Conservation (phyloP, 768 basidiomycete genomes). For the Hypsizygus marmoreus region DNA sequence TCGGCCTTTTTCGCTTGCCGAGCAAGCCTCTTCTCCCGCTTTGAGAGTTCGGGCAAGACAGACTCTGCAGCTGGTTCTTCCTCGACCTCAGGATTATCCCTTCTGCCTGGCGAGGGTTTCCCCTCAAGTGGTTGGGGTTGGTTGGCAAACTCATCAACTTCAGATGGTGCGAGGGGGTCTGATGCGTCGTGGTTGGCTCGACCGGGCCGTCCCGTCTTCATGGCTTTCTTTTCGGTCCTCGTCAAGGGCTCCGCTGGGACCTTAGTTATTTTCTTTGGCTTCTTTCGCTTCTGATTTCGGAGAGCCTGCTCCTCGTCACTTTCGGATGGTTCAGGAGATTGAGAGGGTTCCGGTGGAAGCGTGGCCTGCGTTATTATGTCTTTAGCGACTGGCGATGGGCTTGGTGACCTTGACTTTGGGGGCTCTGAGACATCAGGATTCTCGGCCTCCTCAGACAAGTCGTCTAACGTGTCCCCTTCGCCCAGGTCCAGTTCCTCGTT, state of each 20-base stretch:
- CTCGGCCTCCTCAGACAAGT: conserved; percentile 1
- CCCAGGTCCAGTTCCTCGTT: conserved; percentile 58
- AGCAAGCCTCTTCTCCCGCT: conserved; percentile 80
- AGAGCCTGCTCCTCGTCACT: conserved; percentile 5
- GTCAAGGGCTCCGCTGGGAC: conserved; percentile 11
- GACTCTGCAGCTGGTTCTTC: conserved; percentile 2
- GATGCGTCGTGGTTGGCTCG: no score
- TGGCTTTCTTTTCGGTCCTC: conserved; percentile 18
- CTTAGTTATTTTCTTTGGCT: conserved; percentile 3
- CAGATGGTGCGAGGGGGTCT: no score
- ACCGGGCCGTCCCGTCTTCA: conserved; percentile 10
- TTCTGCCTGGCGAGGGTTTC: no score
- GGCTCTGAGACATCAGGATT: background rate
- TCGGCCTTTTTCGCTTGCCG: conserved; percentile 74
- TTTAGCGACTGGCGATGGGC: conserved; percentile 4
- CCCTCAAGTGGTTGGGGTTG: no score
- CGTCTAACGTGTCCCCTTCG: conserved; percentile 13
- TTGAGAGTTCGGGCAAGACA: conserved; percentile 42
- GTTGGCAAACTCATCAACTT: no score
- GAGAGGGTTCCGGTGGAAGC: background rate
- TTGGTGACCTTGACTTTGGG: conserved; percentile 1
- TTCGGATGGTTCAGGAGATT: conserved; percentile 1
- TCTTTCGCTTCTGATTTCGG: conserved; percentile 14
- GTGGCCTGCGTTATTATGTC: background rate
- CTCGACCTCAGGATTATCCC: no score